Evolutionary conservation across 176 grass and related monocot genomes (phyloP).

Genomic region (Rhynchospora pubera): DNA sequence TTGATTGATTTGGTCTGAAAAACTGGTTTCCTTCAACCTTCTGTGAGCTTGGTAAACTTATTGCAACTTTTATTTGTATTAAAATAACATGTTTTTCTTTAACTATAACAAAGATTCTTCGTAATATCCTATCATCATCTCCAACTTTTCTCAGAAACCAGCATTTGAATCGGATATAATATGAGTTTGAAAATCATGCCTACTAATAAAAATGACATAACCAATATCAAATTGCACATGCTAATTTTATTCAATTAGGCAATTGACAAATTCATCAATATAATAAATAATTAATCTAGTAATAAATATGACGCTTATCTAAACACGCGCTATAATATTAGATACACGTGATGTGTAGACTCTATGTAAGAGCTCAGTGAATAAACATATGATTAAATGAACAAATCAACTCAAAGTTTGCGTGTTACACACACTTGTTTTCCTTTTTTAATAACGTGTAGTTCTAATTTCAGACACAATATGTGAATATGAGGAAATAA

Average conservation of each 20-base stretch:
- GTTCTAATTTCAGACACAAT: too few relatives aligned
- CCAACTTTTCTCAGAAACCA: background rate
- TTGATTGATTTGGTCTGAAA: background rate
- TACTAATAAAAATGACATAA: background rate
- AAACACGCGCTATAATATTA: background rate
- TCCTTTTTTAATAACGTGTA: too few relatives aligned
- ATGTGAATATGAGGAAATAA: too few relatives aligned
- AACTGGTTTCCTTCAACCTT: background rate
- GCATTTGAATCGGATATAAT: background rate
- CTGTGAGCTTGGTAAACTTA: background rate
- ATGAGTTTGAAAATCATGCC: background rate
- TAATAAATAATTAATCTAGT: background rate
- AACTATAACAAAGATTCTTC: background rate
- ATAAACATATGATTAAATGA: background rate
- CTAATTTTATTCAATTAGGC: background rate
- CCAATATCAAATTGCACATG: background rate
- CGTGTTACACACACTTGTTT: background rate
- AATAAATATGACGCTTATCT: background rate
- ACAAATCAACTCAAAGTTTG: background rate
- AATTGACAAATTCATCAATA: background rate
- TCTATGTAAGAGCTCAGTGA: background rate
- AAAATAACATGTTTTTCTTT: background rate
- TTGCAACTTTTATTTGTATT: background rate
- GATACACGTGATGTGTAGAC: background rate
- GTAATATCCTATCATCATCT: background rate